Evolutionary conservation across 164 flowering plant genomes (phyloP).

Genomic region (Stephania cephalantha): DNA sequence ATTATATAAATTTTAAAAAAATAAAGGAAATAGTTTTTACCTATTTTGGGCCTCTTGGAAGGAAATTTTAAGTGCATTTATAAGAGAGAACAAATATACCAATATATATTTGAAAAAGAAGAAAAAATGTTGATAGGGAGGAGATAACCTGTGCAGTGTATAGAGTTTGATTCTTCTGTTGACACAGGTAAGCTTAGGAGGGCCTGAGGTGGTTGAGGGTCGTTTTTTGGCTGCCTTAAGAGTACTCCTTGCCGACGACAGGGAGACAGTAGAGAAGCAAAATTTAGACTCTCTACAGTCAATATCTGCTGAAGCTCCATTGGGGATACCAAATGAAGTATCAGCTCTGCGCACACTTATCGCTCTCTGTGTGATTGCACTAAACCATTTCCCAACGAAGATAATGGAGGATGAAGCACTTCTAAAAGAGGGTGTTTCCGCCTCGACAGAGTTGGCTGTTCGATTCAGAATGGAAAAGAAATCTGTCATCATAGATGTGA

Average conservation of each 20-base stretch:
- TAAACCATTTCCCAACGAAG: conserved; percentile 76
- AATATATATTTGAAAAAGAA: too few relatives aligned
- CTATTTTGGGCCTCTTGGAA: neutral
- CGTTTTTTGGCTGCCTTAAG: conserved; percentile 83
- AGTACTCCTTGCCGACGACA: conserved; percentile 51
- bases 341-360: conserved; percentile 60
- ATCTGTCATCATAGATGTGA: conserved; percentile 58
- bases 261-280: conserved; percentile 42
- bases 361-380: conserved; percentile 69
- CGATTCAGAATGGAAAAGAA: conserved; percentile 85
- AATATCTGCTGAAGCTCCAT: conserved; percentile 63
- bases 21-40: too few relatives aligned
- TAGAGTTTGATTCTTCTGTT: conserved; percentile 4
- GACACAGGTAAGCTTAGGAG: conserved; percentile 77
- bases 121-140: neutral
- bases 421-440: conserved; percentile 37
- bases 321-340: conserved; percentile 62
- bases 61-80: neutral
- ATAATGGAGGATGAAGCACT: conserved; percentile 73
- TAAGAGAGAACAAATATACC: neutral
- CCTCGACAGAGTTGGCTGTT: conserved; percentile 47
- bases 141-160: neutral
- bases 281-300: conserved; percentile 57
- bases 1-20: too few relatives aligned
- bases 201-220: conserved; percentile 70